Evolutionary conservation across 352 stramenopile genomes (phyloP).

Genomic region (Globisporangium spinosum): DNA sequence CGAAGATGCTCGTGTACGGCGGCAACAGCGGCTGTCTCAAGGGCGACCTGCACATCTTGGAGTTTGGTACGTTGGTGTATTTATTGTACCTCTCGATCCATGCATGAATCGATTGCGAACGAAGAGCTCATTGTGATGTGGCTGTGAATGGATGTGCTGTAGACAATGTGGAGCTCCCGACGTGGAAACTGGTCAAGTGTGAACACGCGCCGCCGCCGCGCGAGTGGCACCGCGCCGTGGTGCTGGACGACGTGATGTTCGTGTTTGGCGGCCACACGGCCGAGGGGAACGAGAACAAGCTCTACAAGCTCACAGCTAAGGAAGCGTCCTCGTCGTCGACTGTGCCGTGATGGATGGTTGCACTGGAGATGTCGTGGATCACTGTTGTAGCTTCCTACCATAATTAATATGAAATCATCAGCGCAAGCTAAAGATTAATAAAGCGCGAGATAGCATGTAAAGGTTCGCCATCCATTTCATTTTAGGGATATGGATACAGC

Average conservation of each 20-base stretch:
- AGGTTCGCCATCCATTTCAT: neutral
- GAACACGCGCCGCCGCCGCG: slow-evolving; percentile 35
- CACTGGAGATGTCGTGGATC: neutral
- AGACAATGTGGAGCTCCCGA: slow-evolving; percentile 31
- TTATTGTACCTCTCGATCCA: neutral
- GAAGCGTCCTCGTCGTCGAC: neutral
- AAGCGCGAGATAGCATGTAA: neutral
- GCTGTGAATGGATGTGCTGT: neutral
- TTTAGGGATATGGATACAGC: neutral
- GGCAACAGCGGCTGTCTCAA: slow-evolving; percentile 59
- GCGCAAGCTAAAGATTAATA: neutral
- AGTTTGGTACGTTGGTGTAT: slow-evolving; percentile 27
- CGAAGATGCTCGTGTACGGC: slow-evolving; percentile 48
- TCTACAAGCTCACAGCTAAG: slow-evolving; percentile 25
- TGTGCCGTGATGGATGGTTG: neutral
- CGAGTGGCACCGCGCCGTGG: slow-evolving; percentile 50
- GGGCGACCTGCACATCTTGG: slow-evolving; percentile 47
- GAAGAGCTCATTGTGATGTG: neutral
- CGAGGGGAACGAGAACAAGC: slow-evolving; percentile 44
- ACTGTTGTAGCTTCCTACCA: neutral
- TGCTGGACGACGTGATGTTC: slow-evolving; percentile 40
- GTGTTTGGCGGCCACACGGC: slow-evolving; percentile 52
- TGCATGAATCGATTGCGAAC: neutral
- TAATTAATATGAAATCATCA: neutral
- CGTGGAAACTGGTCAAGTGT: slow-evolving; percentile 46